These are phyloP conservation scores for Sonneratia alba DNA, from an alignment of 345 rosid species.

Conservation along the genomic window DNA sequence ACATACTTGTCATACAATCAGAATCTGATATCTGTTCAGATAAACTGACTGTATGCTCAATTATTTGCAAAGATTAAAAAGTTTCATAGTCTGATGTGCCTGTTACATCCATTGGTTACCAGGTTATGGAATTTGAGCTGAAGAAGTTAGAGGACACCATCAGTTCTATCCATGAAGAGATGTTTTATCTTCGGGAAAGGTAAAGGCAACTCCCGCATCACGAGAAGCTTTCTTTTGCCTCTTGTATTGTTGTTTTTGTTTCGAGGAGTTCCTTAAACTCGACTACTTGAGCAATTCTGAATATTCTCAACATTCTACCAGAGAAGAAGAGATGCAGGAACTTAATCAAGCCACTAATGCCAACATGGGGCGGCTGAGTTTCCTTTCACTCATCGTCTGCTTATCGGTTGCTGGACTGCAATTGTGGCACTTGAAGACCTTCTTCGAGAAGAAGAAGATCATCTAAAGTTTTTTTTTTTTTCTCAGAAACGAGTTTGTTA, in stretches of 20 bases:
- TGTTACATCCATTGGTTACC: not conserved
- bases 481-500: too few relatives aligned
- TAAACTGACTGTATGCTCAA: not conserved
- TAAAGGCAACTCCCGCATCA: conserved; percentile 10
- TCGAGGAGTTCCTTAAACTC: not conserved
- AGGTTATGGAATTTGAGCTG: conserved; percentile 80
- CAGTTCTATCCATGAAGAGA: conserved; percentile 64
- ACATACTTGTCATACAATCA: not conserved
- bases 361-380: conserved; percentile 72
- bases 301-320: conserved; percentile 15
- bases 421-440: conserved; percentile 79
- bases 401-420: conserved; percentile 83
- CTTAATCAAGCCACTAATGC: conserved; percentile 58
- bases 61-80: not conserved
- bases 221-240: too few relatives aligned
- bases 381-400: conserved; percentile 66
- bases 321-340: conserved; percentile 92
- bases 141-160: conserved; percentile 67
- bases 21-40: not conserved
- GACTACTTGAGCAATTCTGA: not conserved
- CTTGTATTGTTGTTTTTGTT: too few relatives aligned
- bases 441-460: conserved; percentile 91
- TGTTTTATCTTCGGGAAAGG: conserved; percentile 83
- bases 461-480: conserved; percentile 27
- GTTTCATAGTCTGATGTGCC: not conserved